A percentile compares a stretch with the other conserved stretches of the same genome.
Evolutionary conservation across 257 asterid species (phyloP).

Genomic region (Thymus mandschuricus): DNA sequence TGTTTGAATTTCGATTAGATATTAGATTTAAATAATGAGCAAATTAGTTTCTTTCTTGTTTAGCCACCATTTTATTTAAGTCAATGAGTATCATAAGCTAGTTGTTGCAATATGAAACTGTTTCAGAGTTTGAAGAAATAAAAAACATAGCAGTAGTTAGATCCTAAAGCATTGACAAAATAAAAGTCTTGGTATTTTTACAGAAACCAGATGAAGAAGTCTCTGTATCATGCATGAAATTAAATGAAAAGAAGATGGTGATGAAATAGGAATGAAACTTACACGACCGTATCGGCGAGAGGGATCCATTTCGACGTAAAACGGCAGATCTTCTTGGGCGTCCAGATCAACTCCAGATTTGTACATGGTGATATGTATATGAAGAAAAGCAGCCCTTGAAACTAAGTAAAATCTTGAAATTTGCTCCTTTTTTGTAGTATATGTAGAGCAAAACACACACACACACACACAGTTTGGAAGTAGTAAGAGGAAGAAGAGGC

Average conservation of each 20-base stretch:
- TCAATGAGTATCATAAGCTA: slow-evolving; percentile 10
- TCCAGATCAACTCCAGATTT: slow-evolving; percentile 33
- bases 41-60: not conserved
- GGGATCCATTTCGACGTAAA: slow-evolving; percentile 76
- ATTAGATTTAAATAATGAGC: slow-evolving; percentile 3
- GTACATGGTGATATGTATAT: slow-evolving; percentile 48
- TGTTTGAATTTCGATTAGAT: not conserved
- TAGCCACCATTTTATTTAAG: slow-evolving; percentile 15
- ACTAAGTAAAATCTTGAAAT: not conserved
- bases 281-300: slow-evolving; percentile 81
- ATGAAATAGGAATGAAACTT: slow-evolving; percentile 37
- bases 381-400: not conserved
- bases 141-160: no score
- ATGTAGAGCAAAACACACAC: not conserved
- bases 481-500: slow-evolving; percentile 22
- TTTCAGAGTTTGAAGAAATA: not conserved
- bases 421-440: no score
- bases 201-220: no score
- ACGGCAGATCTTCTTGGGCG: slow-evolving; percentile 40
- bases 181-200: no score
- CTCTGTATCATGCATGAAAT: slow-evolving; percentile 4
- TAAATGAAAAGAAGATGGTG: not conserved
- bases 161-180: not conserved
- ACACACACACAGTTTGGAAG: not conserved
- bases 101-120: not conserved